Base-by-base conservation (phyloP, 139 green algal genomes). In the Chlorella sp. region DNA sequence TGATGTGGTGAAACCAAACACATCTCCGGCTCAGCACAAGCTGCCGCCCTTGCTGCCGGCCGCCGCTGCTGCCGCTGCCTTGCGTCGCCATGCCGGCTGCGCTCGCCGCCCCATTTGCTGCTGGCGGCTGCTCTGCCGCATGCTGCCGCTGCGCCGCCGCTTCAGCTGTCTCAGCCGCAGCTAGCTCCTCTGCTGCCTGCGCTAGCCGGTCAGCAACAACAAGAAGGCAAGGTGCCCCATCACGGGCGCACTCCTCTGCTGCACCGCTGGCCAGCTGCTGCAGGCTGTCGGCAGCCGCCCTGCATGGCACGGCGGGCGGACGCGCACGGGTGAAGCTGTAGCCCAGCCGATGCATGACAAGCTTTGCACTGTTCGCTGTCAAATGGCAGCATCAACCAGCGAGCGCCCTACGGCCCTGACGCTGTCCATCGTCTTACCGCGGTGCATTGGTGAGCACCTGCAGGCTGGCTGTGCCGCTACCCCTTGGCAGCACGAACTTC, bases 1-100 rank as follows among this genome's bases (percentile, higher is more conserved):
- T 95, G 83, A 96, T 95, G 87, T 96, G 94, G 67, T 96, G 94
- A 55, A 96, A 94, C 93, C 92, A 92, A 34, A 92, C 84, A 56
- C 72, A 74, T n/a, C 82, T 57, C 34, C 57, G 65, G 39, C 82
- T 75, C 55, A 74, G 82, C 60, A 74, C 41, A 60, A 44, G 55
- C 55, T 26, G 44, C 68, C 34, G 32, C 1, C 7, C 57, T 16
- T 72, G 30, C 56, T 82, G 75, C 57, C 21, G 1, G 44, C 44
- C 34, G 44, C 9, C 12, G 16, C 13, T 0, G 28, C 41, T 15
- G n/a, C 17, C 55, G 28, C 13, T 7, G 25, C 34, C 32, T 21
- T 44, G 73, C 30, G 26, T 4, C 23, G 15, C 55, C 25, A 2
- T 12, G 25, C 67, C 26, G 3, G 34, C 67, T 68, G 69, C 51